A percentile compares a stretch with the other conserved stretches of the same genome.
Conservation (phyloP, 768 basidiomycete species). For the Hydnomerulius pinastri region DNA sequence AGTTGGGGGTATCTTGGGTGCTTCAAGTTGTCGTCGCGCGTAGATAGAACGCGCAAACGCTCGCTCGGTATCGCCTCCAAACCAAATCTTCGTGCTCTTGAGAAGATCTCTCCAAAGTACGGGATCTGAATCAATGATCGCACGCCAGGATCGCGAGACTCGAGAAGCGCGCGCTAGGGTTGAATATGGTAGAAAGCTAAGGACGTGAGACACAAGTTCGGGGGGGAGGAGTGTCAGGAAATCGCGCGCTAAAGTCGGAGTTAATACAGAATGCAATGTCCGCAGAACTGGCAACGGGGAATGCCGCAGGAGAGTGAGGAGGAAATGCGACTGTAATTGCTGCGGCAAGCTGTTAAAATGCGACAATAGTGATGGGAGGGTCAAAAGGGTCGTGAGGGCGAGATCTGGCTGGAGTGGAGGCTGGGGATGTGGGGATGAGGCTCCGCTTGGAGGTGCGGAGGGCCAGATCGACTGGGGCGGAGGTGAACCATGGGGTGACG, state of each 20-base stretch:
- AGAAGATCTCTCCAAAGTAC: constrained; percentile 88
- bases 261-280: constrained; percentile 83
- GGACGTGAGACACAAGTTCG: constrained; percentile 87
- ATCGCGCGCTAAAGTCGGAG: constrained; percentile 90
- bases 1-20: constrained; percentile 40
- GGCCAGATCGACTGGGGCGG: constrained; percentile 77
- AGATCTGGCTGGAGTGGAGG: constrained; percentile 81
- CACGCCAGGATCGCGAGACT: constrained; percentile 89
- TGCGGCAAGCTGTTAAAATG: constrained; percentile 83
- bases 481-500: constrained; percentile 85
- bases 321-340: constrained; percentile 87
- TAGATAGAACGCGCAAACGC: constrained; percentile 75
- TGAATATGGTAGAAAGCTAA: constrained; percentile 80
- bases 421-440: constrained; percentile 67
- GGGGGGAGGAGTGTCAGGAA: constrained; percentile 91
- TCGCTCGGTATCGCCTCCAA: constrained; percentile 82
- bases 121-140: constrained; percentile 88
- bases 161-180: constrained; percentile 85
- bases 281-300: constrained; percentile 91
- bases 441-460: constrained; percentile 78
- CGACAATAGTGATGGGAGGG: constrained; percentile 78
- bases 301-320: constrained; percentile 89
- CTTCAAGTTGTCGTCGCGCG: constrained; percentile 53
- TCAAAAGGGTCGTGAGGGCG: constrained; percentile 79
- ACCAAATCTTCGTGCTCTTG: constrained; percentile 84